Evolutionary conservation across 1,139 yeast genomes (phyloP), one percentile per base, ranked within the genome.

Genomic region (Zygosaccharomyces pseudobailii): DNA sequence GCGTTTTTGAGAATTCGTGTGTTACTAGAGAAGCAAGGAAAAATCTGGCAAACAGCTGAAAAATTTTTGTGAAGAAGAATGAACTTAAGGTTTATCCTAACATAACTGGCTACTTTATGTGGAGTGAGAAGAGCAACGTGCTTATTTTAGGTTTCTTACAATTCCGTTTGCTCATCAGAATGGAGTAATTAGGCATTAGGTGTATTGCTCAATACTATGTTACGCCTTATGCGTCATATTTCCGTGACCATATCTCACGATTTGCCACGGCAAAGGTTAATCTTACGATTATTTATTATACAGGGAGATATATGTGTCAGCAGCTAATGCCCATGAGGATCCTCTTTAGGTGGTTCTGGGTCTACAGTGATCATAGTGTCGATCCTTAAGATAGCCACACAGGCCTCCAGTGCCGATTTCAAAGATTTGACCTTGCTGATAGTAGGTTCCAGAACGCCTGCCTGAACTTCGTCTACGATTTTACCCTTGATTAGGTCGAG

Each of bases 281-380:
- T 23, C 40, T 24, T 36, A 21, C 24, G 21, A 17, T 40, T 40
- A 13, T 17, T 23, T 31, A 40, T 40, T 13, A 22, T 31, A 23
- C 25, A 33, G 31, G 19, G 43, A 13, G 25, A 21, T 13, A n/a
- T 10, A 3, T 31, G 21, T 9, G 6, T 13, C 27, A 30, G 21
- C 19, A 33, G 5, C 33, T 23, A 40, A 10, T 84, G 90, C 49
- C 68, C 87, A 63, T 84, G 92, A 44, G 94, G 95, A 61, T 86
- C 94, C 71, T 90, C 95, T 73, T 81, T 81, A 55, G 87, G 87
- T 54, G 89, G 95, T 63, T 92, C 98, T 27, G 98, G 98, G 59
- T 90, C 94, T 51, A 94, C 96, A 47, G 89, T 87, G 65, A 94
- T 92, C 95, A 92, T 89, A 48, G 98, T 94, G 69, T 94, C 99